Evolutionary conservation across 257 asterid genomes (phyloP), one percentile per base, ranked within the genome.

Genomic region (Datura wrightii): DNA sequence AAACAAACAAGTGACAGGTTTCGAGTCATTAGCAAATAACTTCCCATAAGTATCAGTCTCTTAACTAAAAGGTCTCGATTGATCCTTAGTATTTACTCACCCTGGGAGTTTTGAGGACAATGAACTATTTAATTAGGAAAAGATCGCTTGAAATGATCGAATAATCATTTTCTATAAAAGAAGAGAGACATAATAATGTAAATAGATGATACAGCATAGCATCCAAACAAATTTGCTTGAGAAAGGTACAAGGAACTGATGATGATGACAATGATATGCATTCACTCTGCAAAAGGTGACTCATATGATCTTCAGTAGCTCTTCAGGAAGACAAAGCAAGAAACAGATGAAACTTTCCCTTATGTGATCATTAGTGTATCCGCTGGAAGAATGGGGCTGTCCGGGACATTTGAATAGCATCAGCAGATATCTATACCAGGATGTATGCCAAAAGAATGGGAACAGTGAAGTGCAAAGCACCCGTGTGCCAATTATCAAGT

Each of bases 391-490:
- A 42, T 71, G 79, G 55, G 55, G 36, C 2, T 18, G 55, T 71
- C 42, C 24, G 18, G 54, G 37, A 71, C 8, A 71, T 9, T 71
- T 71, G 55, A 71, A 44, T 71, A 71, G 79, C 36, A 71, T 71
- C 55, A 71, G 14, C 55, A 42, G 55, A 42, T 71, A 70, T n/a
- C 79, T 18, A 71, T 18, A 42, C 10, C 8, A 42, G 37, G 14
- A 37, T 4, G 36, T 44, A 71, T 18, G 79, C 18, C 56, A 71
- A 24, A 10, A 42, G 55, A 71, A 71, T 9, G 37, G 56, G 37
- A 44, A 4, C 4, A 10, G 79, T 71, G 79, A 42, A 42, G 79
- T n/a, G 79, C 55, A 71, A 71, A 42, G 79, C 79, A 8, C 37
- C 55, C 53, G 2, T 42, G 79, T n/a, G 39, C 55, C 3, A 5